A percentile compares a stretch with the other conserved stretches of the same genome.
Evolutionary conservation across 331 rosid genomes (phyloP).

Genomic region (Arachis monticola): DNA sequence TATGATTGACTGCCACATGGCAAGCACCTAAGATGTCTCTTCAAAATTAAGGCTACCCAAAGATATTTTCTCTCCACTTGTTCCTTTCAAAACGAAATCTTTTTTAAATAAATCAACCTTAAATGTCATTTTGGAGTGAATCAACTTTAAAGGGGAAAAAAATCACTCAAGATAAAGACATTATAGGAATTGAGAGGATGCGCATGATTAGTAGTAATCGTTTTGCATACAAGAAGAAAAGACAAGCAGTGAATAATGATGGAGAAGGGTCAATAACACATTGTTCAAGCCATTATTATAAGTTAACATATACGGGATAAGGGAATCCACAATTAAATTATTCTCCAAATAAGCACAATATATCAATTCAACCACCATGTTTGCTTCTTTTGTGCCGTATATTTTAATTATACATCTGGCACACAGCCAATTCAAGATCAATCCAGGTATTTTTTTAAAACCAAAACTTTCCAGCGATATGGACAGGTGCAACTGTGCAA

Average conservation of each 20-base stretch:
- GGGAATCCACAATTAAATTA: slow-evolving; percentile 11
- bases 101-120: too few relatives aligned
- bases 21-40: not conserved
- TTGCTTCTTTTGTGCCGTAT: not conserved
- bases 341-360: not conserved
- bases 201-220: not conserved
- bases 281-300: not conserved
- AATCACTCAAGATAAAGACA: not conserved
- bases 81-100: not conserved
- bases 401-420: slow-evolving; percentile 33
- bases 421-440: slow-evolving; percentile 37
- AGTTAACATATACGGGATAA: not conserved
- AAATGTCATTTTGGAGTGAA: too few relatives aligned
- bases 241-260: not conserved
- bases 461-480: slow-evolving; percentile 46
- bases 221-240: not conserved
- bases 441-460: slow-evolving; percentile 19
- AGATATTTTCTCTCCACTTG: too few relatives aligned
- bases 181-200: not conserved
- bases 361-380: not conserved
- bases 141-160: too few relatives aligned
- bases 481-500: not conserved
- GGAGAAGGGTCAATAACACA: slow-evolving; percentile 6
- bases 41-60: slow-evolving; percentile 19
- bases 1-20: slow-evolving; percentile 7